phyloP scores from a whole-genome alignment of 768 basidiomycete species.

The Panus rudis region DNA sequence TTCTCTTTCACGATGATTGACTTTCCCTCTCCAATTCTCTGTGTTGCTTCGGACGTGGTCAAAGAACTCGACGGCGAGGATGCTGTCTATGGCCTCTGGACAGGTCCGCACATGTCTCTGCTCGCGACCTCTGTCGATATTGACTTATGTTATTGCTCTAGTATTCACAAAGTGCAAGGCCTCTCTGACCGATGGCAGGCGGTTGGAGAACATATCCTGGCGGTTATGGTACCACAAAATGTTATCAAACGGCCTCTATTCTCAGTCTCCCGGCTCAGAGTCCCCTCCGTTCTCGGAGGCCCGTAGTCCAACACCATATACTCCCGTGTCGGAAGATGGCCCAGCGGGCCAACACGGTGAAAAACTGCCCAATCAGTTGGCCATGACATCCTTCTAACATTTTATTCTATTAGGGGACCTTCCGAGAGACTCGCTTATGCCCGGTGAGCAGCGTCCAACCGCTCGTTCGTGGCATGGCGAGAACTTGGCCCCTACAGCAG shows the following conservation, averaged over 20 bases:
- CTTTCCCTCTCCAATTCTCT: constrained; percentile 61
- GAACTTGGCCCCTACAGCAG: constrained; percentile 5
- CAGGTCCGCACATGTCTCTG: constrained; percentile 54
- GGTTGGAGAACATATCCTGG: constrained; percentile 88
- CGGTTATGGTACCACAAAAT: constrained; percentile 72
- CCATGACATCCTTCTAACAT: no score
- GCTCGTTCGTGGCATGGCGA: constrained; percentile 23
- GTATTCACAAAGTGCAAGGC: constrained; percentile 84
- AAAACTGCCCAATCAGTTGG: constrained; percentile 1
- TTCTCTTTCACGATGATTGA: constrained; percentile 34
- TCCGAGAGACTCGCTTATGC: constrained; percentile 9
- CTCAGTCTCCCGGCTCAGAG: constrained; percentile 22
- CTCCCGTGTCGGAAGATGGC: constrained; percentile 22
- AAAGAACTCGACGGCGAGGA: constrained; percentile 63
- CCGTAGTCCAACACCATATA: constrained; percentile 23
- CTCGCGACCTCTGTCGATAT: no score
- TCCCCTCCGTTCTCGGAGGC: constrained; percentile 19
- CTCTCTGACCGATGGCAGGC: constrained; percentile 68
- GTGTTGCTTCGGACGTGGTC: constrained; percentile 61
- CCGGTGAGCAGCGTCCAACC: constrained; percentile 1
- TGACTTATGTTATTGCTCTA: constrained; percentile 28
- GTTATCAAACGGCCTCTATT: constrained; percentile 28
- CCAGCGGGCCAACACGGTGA: constrained; percentile 14
- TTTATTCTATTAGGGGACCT: constrained; percentile 6
- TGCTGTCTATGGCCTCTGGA: constrained; percentile 62